Evolutionary conservation across 2,329 filamentous ascomycete species (phyloP).

Genomic region (Sarocladium brachiariae): DNA sequence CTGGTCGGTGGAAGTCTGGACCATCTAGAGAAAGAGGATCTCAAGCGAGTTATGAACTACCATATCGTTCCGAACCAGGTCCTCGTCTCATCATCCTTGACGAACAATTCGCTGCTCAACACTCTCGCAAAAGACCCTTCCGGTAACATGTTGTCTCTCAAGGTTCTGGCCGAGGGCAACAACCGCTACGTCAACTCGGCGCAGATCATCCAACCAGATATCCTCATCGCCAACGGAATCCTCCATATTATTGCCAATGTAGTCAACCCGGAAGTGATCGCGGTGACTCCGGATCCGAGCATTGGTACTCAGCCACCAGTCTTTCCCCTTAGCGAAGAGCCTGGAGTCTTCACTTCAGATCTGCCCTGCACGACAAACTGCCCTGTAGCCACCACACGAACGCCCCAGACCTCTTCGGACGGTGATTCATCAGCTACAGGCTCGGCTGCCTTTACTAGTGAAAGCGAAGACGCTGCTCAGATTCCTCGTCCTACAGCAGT

Average conservation of each 20-base stretch:
- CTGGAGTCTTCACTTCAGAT: constrained; percentile 33
- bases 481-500: constrained; percentile 19
- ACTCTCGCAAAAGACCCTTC: constrained; percentile 30
- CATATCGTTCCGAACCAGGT: constrained; percentile 54
- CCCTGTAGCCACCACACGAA: constrained; percentile 23
- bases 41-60: constrained; percentile 52
- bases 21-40: constrained; percentile 37
- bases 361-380: constrained; percentile 36
- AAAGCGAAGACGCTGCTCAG: constrained; percentile 16
- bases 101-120: constrained; percentile 22
- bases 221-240: constrained; percentile 50
- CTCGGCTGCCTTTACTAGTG: constrained; percentile 13
- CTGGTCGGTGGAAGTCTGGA: constrained; percentile 45
- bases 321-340: constrained; percentile 44
- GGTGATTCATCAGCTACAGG: constrained; percentile 11
- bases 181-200: constrained; percentile 48
- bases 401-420: constrained; percentile 11
- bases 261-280: constrained; percentile 34
- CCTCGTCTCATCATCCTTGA: constrained; percentile 39
- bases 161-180: constrained; percentile 32
- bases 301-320: constrained; percentile 39
- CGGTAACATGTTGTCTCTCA: constrained; percentile 21
- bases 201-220: constrained; percentile 43
- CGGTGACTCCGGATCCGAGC: constrained; percentile 29
- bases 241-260: constrained; percentile 51